Evolutionary conservation across 306 rosid genomes (phyloP).

Genomic region (Vicia villosa): DNA sequence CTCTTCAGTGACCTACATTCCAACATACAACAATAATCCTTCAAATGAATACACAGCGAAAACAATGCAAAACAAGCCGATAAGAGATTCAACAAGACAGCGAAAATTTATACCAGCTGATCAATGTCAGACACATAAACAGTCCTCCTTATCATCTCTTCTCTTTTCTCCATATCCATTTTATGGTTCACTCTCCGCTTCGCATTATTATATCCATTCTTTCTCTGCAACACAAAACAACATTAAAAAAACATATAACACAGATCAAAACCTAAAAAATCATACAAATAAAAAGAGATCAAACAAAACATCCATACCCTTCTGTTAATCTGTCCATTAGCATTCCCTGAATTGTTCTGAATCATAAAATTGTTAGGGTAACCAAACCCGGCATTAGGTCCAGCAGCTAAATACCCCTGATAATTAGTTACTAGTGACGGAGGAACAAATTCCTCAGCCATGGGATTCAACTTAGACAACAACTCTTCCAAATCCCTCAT

Average conservation of each 20-base stretch:
- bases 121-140: constrained; percentile 99
- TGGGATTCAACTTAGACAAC: constrained; percentile 89
- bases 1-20: constrained; percentile 89
- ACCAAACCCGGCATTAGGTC: constrained; percentile 58
- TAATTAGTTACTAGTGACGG: constrained; percentile 63
- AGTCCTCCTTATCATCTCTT: constrained; percentile 90
- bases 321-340: constrained; percentile 50
- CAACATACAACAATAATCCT: constrained; percentile 24
- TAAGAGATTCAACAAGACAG: constrained; percentile 24
- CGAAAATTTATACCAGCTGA: constrained; percentile 64
- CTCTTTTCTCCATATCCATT: constrained; percentile 71
- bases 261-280: neutral
- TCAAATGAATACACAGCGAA: constrained; percentile 16
- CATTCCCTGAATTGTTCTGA: constrained; percentile 49
- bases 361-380: constrained; percentile 56
- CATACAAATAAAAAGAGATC: constrained; percentile 6
- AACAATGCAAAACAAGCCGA: constrained; percentile 12
- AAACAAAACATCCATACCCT: constrained; percentile 53
- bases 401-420: constrained; percentile 51
- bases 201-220: constrained; percentile 80
- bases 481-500: constrained; percentile 96
- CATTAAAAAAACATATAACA: neutral
- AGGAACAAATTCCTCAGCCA: constrained; percentile 98
- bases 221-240: constrained; percentile 75
- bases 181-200: constrained; percentile 70